A percentile compares a stretch with the other conserved stretches of the same genome.
These are phyloP conservation scores for Sporisorium iseilematis-ciliati DNA, from an alignment of 1,284 basidiomycete genomes.

Conservation along the genomic window DNA sequence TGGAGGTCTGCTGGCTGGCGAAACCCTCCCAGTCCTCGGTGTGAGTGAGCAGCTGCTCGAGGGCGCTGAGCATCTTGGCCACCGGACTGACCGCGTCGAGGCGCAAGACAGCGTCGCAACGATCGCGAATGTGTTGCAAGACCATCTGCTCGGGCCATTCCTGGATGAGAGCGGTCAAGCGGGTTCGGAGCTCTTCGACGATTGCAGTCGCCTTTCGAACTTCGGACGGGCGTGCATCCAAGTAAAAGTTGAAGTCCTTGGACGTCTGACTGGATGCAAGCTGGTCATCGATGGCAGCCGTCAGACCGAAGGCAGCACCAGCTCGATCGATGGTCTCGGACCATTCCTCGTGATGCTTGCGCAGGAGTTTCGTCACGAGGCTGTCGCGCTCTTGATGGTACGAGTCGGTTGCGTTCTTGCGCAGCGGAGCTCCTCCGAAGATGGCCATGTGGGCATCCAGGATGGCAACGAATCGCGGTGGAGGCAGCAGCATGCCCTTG, in stretches of 20 bases:
- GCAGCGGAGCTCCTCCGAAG: constrained; percentile 28
- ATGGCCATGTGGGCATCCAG: constrained; percentile 54
- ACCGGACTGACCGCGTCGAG: constrained; percentile 81
- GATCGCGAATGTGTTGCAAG: constrained; percentile 83
- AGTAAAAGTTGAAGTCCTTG: constrained; percentile 64
- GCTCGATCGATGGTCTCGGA: constrained; percentile 48
- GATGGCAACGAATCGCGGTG: constrained; percentile 29
- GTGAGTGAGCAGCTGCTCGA: constrained; percentile 88
- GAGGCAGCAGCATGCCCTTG: constrained; percentile 34
- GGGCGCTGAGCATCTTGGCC: constrained; percentile 83
- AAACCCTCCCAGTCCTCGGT: constrained; percentile 98
- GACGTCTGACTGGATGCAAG: constrained; percentile 19
- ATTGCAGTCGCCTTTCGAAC: constrained; percentile 52
- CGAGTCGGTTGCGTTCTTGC: constrained; percentile 8
- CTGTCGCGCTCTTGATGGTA: constrained; percentile 29
- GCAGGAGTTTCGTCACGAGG: constrained; percentile 38
- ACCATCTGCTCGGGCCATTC: constrained; percentile 99
- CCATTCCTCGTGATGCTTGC: constrained; percentile 40
- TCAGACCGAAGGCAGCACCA: constrained; percentile 59
- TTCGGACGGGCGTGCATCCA: constrained; percentile 56
- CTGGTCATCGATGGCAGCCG: constrained; percentile 34
- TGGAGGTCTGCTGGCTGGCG: constrained; percentile 85
- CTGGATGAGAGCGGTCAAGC: constrained; percentile 73
- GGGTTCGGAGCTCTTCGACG: constrained; percentile 47
- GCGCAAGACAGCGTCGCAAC: constrained; percentile 79